These are phyloP conservation scores for Debaryomyces maramus DNA, from an alignment of 805 yeast species.

Conservation along the genomic window DNA sequence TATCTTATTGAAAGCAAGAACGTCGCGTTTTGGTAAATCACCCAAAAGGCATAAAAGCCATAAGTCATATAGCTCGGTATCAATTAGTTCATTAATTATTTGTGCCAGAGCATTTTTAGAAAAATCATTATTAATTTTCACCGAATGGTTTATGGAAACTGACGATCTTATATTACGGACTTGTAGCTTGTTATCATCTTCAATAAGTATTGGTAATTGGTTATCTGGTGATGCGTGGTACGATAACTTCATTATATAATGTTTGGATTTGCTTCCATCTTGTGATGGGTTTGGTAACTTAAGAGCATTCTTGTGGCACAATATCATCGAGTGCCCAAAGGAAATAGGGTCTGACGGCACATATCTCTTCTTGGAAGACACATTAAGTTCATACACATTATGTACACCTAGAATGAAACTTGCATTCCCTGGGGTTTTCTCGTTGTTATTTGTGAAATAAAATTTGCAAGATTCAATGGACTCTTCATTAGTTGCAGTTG, in stretches of 20 bases:
- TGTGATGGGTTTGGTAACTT: constrained; percentile 37
- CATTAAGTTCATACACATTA: constrained; percentile 30
- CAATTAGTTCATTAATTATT: constrained; percentile 44
- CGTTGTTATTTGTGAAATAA: constrained; percentile 20
- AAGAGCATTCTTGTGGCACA: constrained; percentile 46
- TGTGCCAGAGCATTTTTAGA: constrained; percentile 11
- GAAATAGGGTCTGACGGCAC: constrained; percentile 64
- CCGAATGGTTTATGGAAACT: constrained; percentile 7
- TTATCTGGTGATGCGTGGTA: constrained; percentile 50
- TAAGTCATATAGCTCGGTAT: constrained; percentile 50
- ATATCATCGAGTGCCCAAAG: constrained; percentile 44
- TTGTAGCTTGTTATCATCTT: constrained; percentile 34
- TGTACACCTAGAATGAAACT: constrained; percentile 56
- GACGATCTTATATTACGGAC: constrained; percentile 28
- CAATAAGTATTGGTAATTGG: constrained; percentile 57
- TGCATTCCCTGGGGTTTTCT: constrained; percentile 16
- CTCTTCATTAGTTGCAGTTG: constrained; percentile 12
- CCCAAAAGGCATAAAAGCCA: constrained; percentile 38
- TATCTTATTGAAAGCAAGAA: constrained; percentile 4
- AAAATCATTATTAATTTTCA: constrained; percentile 3
- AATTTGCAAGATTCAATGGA: constrained; percentile 9
- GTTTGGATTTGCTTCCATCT: constrained; percentile 13
- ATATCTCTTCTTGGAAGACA: constrained; percentile 24
- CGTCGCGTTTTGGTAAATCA: constrained; percentile 14
- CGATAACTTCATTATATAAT: constrained; percentile 46